Conservation (phyloP, 1,284 basidiomycete genomes). For the Cryptococcus neoformans region DNA sequence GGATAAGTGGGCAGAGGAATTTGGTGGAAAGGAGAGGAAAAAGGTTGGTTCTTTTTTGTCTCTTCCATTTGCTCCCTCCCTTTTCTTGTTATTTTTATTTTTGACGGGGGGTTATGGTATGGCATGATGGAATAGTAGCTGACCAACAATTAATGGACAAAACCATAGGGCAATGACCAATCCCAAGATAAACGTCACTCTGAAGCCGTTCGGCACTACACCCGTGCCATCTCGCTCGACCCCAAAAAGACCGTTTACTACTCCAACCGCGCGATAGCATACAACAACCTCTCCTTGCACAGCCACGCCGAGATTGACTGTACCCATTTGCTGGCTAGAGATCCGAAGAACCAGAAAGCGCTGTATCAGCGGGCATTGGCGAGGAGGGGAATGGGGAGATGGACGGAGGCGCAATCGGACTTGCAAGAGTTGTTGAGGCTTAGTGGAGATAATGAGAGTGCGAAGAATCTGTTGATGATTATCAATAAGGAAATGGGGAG, state of each 20-base stretch:
- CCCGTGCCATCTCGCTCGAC: constrained; percentile 48
- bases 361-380: constrained; percentile 47
- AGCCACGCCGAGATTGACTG: constrained; percentile 45
- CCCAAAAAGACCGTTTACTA: constrained; percentile 50
- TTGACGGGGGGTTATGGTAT: too few species aligned
- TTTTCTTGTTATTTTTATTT: too few species aligned
- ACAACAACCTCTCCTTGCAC: constrained; percentile 43
- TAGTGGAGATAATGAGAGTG: constrained; percentile 37
- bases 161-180: constrained; percentile 39
- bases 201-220: constrained; percentile 43
- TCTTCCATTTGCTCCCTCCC: neutral
- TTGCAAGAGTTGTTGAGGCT: constrained; percentile 35
- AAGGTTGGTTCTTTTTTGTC: constrained; percentile 20
- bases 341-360: constrained; percentile 48
- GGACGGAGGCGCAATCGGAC: constrained; percentile 45
- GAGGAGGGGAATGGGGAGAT: constrained; percentile 37
- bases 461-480: constrained; percentile 32
- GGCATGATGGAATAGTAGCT: neutral
- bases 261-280: constrained; percentile 49
- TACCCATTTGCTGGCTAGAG: constrained; percentile 38
- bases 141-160: neutral
- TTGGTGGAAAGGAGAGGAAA: constrained; percentile 46
- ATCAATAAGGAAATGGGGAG: constrained; percentile 24
- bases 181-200: constrained; percentile 35
- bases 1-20: constrained; percentile 49